phyloP scores from a whole-genome alignment of 2,329 filamentous ascomycete genomes.

The Fusarium sp. region DNA sequence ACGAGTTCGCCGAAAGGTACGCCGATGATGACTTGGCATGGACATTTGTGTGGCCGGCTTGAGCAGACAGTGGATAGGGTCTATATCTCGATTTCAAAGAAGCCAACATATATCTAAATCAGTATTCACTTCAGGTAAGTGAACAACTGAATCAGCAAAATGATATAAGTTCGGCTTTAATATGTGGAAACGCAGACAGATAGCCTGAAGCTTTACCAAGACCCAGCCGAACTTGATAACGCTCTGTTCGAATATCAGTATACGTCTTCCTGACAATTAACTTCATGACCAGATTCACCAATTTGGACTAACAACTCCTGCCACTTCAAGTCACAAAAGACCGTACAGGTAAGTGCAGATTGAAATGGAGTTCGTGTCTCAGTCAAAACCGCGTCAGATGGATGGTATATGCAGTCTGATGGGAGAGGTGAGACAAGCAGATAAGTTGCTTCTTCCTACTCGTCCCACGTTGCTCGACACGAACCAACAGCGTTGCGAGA shows the following conservation, averaged over 20 bases:
- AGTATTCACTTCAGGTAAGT: background rate
- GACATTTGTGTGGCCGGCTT: background rate
- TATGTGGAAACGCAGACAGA: background rate
- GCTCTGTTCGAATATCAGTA: background rate
- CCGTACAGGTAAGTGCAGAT: conserved; percentile 9
- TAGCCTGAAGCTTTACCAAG: background rate
- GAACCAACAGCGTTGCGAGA: conserved; percentile 1
- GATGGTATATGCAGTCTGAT: conserved; percentile 3
- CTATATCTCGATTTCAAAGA: background rate
- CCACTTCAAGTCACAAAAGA: background rate
- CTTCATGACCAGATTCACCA: background rate
- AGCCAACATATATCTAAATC: background rate
- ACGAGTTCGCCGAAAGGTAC: conserved; percentile 33
- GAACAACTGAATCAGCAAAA: background rate
- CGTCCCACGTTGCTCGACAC: conserved; percentile 19
- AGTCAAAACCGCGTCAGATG: conserved; percentile 5
- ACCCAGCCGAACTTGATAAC: background rate
- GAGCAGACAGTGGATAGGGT: background rate
- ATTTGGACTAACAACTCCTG: background rate
- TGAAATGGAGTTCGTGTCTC: conserved; percentile 26
- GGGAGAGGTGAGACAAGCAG: conserved; percentile 33
- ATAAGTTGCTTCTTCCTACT: conserved; percentile 16
- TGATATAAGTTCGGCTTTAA: background rate
- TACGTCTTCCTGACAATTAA: background rate
- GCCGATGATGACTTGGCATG: conserved; percentile 15